Evolutionary conservation across 2,329 filamentous ascomycete species (phyloP).

Genomic region (Phoma herbarum): DNA sequence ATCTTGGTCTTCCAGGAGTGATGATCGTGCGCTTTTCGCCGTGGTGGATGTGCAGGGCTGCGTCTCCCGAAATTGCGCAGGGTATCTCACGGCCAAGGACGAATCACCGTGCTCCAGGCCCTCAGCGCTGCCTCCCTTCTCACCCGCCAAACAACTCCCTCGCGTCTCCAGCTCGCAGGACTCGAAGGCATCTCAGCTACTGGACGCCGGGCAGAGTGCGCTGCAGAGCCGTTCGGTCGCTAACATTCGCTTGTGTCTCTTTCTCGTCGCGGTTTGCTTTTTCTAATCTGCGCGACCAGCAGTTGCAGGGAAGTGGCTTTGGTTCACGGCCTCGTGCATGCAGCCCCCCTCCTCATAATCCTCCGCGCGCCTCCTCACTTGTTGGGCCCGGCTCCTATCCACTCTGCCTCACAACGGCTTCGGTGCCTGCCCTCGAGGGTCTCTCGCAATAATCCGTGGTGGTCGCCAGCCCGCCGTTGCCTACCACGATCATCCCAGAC

Average conservation of each 20-base stretch:
- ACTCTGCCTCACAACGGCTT: conserved; percentile 21
- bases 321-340: conserved; percentile 32
- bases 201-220: conserved; percentile 31
- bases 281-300: conserved; percentile 37
- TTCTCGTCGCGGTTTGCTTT: conserved; percentile 24
- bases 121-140: conserved; percentile 27
- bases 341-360: conserved; percentile 35
- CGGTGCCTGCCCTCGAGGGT: conserved; percentile 13
- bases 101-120: conserved; percentile 35
- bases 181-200: conserved; percentile 30
- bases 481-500: conserved; percentile 19
- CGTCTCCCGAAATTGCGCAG: conserved; percentile 20
- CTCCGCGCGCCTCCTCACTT: conserved; percentile 28
- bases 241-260: conserved; percentile 37
- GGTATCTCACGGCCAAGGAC: conserved; percentile 34
- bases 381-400: conserved; percentile 20
- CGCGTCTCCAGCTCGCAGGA: conserved; percentile 33
- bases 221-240: conserved; percentile 27
- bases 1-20: background rate
- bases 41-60: conserved; percentile 22
- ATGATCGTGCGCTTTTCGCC: conserved; percentile 6
- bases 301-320: conserved; percentile 27
- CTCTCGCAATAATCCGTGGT: conserved; percentile 18
- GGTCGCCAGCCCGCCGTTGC: conserved; percentile 21
- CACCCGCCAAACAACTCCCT: conserved; percentile 30